These are phyloP conservation scores for Eucalyptus decipiens DNA, from an alignment of 345 rosid species.

Conservation along the genomic window DNA sequence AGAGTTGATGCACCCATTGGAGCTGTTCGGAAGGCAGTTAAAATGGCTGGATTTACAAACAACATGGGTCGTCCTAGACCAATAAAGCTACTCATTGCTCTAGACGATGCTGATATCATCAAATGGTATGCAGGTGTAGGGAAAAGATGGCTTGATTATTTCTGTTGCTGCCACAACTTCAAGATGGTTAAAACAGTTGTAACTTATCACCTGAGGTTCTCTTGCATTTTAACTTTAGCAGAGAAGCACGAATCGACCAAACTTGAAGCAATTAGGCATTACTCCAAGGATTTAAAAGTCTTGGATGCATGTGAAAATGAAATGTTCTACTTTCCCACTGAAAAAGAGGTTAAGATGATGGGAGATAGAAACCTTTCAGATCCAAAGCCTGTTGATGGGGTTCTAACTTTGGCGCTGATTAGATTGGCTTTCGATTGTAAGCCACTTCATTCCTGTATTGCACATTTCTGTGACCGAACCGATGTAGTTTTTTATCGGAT, in stretches of 20 bases:
- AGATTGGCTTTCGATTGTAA: constrained; percentile 58
- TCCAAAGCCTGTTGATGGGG: constrained; percentile 80
- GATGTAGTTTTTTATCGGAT: constrained; percentile 45
- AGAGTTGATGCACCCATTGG: constrained; percentile 79
- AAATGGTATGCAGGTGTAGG: constrained; percentile 96
- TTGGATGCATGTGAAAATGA: constrained; percentile 33
- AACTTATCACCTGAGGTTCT: constrained; percentile 80
- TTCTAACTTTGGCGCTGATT: constrained; percentile 52
- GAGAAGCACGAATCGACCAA: constrained; percentile 90
- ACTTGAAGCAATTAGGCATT: constrained; percentile 69
- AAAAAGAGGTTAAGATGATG: constrained; percentile 88
- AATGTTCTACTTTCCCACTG: constrained; percentile 60
- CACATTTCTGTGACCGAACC: constrained; percentile 59
- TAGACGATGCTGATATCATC: constrained; percentile 82
- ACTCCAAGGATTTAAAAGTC: constrained; percentile 66
- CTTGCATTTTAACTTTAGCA: constrained; percentile 83
- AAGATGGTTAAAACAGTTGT: constrained; percentile 73
- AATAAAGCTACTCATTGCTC: constrained; percentile 40
- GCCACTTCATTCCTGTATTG: constrained; percentile 45
- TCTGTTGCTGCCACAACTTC: constrained; percentile 89
- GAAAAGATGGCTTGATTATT: constrained; percentile 84
- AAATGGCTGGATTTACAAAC: constrained; percentile 79
- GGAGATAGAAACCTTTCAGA: constrained; percentile 77
- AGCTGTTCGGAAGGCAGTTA: constrained; percentile 74
- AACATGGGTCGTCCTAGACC: constrained; percentile 91